Evolutionary conservation across 108 stramenopile genomes (phyloP).

Genomic region (Conticribra weissflogii): DNA sequence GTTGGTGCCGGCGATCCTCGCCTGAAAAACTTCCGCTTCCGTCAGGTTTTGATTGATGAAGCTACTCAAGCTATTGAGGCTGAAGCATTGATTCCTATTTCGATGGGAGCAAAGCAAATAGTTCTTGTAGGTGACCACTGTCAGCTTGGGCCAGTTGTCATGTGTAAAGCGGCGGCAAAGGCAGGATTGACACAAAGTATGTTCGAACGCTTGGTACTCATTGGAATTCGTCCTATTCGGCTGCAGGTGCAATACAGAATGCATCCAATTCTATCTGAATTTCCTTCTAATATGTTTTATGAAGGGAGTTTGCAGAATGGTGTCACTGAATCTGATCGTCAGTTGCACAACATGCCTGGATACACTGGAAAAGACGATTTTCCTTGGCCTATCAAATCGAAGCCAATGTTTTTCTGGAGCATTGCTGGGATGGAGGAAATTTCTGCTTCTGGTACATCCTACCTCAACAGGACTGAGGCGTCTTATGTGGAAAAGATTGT

Average conservation of each 20-base stretch:
- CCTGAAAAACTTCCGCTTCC: constrained; percentile 93
- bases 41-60: constrained; percentile 98
- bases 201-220: constrained; percentile 96
- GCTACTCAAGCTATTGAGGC: constrained; percentile 99
- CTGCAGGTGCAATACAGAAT: constrained; percentile 99
- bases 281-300: constrained; percentile 99
- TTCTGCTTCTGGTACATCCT: constrained; percentile 95
- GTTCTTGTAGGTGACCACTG: constrained; percentile 99
- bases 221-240: constrained; percentile 95
- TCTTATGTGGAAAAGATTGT: constrained; percentile 96
- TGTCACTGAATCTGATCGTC: constrained; percentile 94
- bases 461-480: constrained; percentile 97
- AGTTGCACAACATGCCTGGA: constrained; percentile 68
- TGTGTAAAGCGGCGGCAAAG: constrained; percentile 97
- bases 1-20: constrained; percentile 98
- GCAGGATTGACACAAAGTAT: constrained; percentile 94
- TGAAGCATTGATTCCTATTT: constrained; percentile 96
- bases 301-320: constrained; percentile 98
- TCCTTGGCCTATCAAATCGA: constrained; percentile 90
- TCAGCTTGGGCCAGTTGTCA: constrained; percentile 97
- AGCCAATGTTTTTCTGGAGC: constrained; percentile 96
- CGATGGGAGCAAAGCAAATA: constrained; percentile 97
- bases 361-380: constrained; percentile 88
- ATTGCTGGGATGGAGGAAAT: constrained; percentile 97
- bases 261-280: constrained; percentile 97